A percentile compares a stretch with the other conserved stretches of the same genome.
Conservation (phyloP, 140 eudicot genomes). For the Ambrosia hybrid region DNA sequence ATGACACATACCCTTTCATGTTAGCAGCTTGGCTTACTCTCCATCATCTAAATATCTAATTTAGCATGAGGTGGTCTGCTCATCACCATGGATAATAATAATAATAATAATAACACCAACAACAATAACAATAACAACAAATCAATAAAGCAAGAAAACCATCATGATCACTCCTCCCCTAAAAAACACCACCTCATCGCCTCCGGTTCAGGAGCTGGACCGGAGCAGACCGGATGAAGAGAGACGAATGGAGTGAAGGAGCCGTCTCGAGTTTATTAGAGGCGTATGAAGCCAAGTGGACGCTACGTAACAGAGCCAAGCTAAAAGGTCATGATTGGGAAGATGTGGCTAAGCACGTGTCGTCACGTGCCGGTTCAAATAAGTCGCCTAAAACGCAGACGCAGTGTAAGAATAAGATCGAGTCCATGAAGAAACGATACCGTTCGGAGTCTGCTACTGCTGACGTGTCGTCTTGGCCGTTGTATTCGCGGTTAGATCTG, state of each 20-base stretch:
- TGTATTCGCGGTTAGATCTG: conserved; percentile 69
- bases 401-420: conserved; percentile 97
- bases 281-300: conserved; percentile 89
- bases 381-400: conserved; percentile 84
- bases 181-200: conserved; percentile 10
- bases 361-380: conserved; percentile 52
- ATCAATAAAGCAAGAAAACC: conserved; percentile 36
- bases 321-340: conserved; percentile 98
- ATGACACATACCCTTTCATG: conserved; percentile 43
- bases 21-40: conserved; percentile 49
- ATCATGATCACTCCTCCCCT: conserved; percentile 26
- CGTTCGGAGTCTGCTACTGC: conserved; percentile 81
- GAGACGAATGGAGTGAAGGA: conserved; percentile 99
- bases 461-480: conserved; percentile 87
- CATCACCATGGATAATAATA: conserved; percentile 29
- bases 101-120: neutral
- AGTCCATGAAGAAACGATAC: conserved; percentile 94
- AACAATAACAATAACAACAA: neutral
- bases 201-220: conserved; percentile 13
- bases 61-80: conserved; percentile 24
- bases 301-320: conserved; percentile 76
- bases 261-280: conserved; percentile 77
- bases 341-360: conserved; percentile 83
- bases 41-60: neutral
- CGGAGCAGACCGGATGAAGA: conserved; percentile 60